These are phyloP conservation scores for Tardiomyces blankii DNA, from an alignment of 1,139 yeast genomes.

Conservation along the genomic window DNA sequence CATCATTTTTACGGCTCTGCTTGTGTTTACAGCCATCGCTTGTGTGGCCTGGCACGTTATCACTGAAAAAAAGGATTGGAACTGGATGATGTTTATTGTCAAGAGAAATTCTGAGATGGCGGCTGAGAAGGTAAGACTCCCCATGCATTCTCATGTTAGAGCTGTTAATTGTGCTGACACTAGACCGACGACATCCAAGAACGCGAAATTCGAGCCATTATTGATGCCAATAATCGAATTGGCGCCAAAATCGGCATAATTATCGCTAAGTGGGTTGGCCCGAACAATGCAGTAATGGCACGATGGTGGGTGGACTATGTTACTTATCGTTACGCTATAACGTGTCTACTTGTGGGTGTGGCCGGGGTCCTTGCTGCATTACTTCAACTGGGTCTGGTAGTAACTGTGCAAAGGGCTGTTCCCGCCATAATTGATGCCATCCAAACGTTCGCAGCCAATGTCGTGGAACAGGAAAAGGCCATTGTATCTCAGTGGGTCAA, in stretches of 20 bases:
- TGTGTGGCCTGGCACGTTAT: not conserved
- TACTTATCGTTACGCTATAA: conserved; percentile 20
- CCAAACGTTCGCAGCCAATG: conserved; percentile 7
- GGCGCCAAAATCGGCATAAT: not conserved
- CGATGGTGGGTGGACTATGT: conserved; percentile 27
- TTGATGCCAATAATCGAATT: not conserved
- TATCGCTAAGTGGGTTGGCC: not conserved
- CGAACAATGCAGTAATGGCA: conserved; percentile 7
- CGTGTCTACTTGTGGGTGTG: conserved; percentile 30
- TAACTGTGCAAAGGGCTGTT: conserved; percentile 18
- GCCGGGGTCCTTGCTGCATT: conserved; percentile 33
- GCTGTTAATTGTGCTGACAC: no score
- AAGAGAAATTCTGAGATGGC: not conserved
- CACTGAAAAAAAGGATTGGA: not conserved
- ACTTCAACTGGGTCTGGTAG: conserved; percentile 32
- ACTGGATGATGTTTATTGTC: not conserved
- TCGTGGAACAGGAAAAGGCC: conserved; percentile 10
- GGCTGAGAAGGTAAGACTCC: not conserved
- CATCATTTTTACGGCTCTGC: not conserved
- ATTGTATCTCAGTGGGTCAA: conserved; percentile 35
- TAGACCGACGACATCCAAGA: not conserved
- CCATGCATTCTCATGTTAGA: no score
- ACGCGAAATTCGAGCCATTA: not conserved
- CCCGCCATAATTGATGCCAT: conserved; percentile 11
- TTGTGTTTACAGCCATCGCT: not conserved